Percentiles rank a stretch among this genome's conserved stretches.
Evolutionary conservation across 2,329 filamentous ascomycete species (phyloP).

Genomic region (Colletotrichum plurivorum): DNA sequence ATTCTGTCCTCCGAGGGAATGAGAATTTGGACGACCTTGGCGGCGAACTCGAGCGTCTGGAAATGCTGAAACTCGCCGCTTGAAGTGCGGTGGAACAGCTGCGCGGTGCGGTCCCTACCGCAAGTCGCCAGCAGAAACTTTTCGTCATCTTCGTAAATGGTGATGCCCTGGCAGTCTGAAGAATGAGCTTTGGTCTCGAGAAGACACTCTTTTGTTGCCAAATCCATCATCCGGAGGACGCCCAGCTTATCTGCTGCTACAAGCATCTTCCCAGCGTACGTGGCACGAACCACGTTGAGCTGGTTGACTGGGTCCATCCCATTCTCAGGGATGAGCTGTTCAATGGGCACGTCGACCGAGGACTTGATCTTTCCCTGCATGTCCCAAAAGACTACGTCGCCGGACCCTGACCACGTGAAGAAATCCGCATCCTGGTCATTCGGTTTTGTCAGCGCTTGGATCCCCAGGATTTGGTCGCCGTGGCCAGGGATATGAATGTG

Average conservation of each 20-base stretch:
- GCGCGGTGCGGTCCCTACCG: slow-evolving; percentile 91
- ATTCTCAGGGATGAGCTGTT: slow-evolving; percentile 67
- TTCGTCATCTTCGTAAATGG: slow-evolving; percentile 74
- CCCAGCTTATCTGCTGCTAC: slow-evolving; percentile 90
- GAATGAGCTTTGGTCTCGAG: slow-evolving; percentile 89
- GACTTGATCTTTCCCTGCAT: slow-evolving; percentile 77
- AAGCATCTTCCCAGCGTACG: slow-evolving; percentile 74
- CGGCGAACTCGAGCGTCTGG: slow-evolving; percentile 94
- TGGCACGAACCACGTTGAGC: slow-evolving; percentile 71
- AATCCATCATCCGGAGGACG: slow-evolving; percentile 80
- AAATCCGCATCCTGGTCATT: slow-evolving; percentile 79
- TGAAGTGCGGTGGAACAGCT: slow-evolving; percentile 80
- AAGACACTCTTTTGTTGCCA: slow-evolving; percentile 70
- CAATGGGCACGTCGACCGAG: slow-evolving; percentile 77
- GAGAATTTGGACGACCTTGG: slow-evolving; percentile 82
- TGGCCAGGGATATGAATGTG: slow-evolving; percentile 73
- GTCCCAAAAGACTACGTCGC: slow-evolving; percentile 87
- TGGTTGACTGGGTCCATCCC: slow-evolving; percentile 71
- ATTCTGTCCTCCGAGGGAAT: slow-evolving; percentile 82
- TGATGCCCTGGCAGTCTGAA: slow-evolving; percentile 86
- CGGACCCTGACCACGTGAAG: slow-evolving; percentile 89
- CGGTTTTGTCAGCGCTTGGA: slow-evolving; percentile 73
- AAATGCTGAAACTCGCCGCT: slow-evolving; percentile 79
- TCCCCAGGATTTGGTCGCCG: slow-evolving; percentile 78
- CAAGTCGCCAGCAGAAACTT: slow-evolving; percentile 83